These are phyloP conservation scores for Trichoderma citrinoviride DNA, from an alignment of 2,329 filamentous ascomycete genomes.

Conservation along the genomic window DNA sequence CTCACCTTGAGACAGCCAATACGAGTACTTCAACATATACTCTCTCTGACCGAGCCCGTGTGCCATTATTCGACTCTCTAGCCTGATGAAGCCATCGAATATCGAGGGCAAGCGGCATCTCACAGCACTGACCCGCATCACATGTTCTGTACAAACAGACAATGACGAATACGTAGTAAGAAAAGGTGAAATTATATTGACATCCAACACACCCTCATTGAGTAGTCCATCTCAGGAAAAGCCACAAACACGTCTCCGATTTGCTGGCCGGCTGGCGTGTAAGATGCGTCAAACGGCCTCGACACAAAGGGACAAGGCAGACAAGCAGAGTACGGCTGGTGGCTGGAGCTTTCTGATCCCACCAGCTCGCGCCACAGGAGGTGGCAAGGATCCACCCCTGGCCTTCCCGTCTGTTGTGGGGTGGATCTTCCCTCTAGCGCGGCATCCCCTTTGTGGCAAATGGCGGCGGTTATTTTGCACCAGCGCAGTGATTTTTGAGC, in stretches of 20 bases:
- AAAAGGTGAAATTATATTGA: not conserved
- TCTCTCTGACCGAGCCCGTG: not conserved
- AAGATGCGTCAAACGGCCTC: not conserved
- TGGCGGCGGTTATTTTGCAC: slow-evolving; percentile 4
- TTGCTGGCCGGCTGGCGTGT: slow-evolving; percentile 1
- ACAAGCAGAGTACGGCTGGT: no score
- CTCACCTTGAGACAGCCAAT: no score
- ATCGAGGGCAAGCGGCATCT: not conserved
- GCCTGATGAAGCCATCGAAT: not conserved
- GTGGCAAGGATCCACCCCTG: slow-evolving; percentile 25
- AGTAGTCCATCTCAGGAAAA: not conserved
- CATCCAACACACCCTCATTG: not conserved
- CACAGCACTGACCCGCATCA: not conserved
- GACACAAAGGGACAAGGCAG: not conserved
- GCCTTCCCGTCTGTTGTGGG: slow-evolving; percentile 13
- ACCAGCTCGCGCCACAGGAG: slow-evolving; percentile 29
- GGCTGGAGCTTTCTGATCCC: slow-evolving; percentile 26
- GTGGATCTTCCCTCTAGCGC: slow-evolving; percentile 9
- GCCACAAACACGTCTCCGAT: not conserved
- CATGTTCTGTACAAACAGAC: not conserved
- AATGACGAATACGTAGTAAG: not conserved
- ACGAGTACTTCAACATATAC: not conserved
- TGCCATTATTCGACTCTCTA: not conserved
- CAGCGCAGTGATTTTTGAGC: not conserved
- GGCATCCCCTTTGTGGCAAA: not conserved